A percentile compares a stretch with the other conserved stretches of the same genome.
Evolutionary conservation across 805 yeast genomes (phyloP).

Genomic region (Metschnikowia dekortorum): DNA sequence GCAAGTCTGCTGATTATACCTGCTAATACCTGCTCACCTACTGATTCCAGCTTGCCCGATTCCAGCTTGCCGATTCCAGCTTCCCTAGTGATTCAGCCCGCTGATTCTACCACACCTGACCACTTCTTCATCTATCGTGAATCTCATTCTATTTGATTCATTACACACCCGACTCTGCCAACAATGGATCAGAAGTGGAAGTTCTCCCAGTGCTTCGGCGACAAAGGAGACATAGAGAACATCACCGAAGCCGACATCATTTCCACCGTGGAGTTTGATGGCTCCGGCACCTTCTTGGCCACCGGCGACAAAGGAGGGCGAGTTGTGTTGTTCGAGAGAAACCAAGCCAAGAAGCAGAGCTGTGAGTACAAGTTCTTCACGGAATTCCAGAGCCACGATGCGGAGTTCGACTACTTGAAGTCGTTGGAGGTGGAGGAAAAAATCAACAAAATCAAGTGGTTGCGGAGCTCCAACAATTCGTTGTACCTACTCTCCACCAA

Average conservation of each 20-base stretch:
- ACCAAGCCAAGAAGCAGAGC: constrained; percentile 52
- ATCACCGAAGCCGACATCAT: constrained; percentile 97
- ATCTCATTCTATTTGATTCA: too few relatives aligned
- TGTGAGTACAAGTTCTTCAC: constrained; percentile 96
- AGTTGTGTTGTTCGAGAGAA: constrained; percentile 91
- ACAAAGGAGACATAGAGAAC: constrained; percentile 92
- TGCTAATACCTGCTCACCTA: too few relatives aligned
- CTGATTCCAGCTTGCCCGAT: too few relatives aligned
- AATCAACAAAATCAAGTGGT: constrained; percentile 96
- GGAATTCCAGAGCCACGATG: constrained; percentile 97
- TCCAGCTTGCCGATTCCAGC: too few relatives aligned
- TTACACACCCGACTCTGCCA: too few relatives aligned
- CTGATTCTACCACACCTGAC: too few relatives aligned
- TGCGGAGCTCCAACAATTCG: constrained; percentile 82
- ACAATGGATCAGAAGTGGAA: constrained; percentile 54
- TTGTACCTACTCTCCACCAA: constrained; percentile 87
- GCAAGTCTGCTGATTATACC: too few relatives aligned
- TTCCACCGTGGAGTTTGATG: constrained; percentile 94
- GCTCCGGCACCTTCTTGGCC: constrained; percentile 90
- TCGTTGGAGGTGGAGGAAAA: constrained; percentile 96
- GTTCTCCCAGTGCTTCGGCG: constrained; percentile 97
- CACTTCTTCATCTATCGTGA: too few relatives aligned
- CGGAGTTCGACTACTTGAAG: constrained; percentile 95
- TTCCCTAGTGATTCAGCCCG: too few relatives aligned
- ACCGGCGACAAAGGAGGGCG: constrained; percentile 99